phyloP scores from a whole-genome alignment of 495 filamentous ascomycete genomes.

The Letharia lupina region DNA sequence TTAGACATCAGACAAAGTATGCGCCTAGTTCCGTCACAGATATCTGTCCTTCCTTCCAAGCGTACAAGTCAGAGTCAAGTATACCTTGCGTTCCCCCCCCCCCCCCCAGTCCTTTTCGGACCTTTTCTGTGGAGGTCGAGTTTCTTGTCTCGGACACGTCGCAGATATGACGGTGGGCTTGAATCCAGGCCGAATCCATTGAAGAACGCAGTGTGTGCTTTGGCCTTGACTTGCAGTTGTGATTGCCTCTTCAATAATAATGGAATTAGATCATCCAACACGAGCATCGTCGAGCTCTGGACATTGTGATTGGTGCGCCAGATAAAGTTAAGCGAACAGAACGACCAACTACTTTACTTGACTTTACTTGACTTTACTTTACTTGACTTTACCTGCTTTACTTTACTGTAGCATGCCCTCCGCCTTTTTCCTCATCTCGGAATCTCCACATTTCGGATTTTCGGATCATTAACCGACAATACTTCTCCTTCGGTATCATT shows the following conservation, averaged over 20 bases:
- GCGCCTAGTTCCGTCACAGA: neutral
- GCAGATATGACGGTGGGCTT: neutral
- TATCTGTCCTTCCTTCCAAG: slow-evolving; percentile 2
- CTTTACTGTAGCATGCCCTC: neutral
- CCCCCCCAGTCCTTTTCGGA: neutral
- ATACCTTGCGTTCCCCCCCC: neutral
- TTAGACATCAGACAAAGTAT: neutral
- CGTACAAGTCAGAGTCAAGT: slow-evolving; percentile 13
- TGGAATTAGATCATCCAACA: slow-evolving; percentile 2
- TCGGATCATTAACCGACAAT: slow-evolving; percentile 16
- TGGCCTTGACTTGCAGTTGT: neutral
- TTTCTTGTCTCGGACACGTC: neutral
- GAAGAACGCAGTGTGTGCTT: neutral
- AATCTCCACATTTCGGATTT: slow-evolving; percentile 11
- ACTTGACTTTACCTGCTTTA: too few species aligned
- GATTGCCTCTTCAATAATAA: neutral
- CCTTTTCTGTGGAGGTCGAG: too few species aligned
- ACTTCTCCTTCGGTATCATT: neutral
- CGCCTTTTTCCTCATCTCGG: neutral
- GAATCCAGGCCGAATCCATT: neutral
- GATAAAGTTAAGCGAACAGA: slow-evolving; percentile 8
- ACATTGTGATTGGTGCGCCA: slow-evolving; percentile 14
- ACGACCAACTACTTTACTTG: too few species aligned
- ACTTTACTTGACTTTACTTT: too few species aligned
- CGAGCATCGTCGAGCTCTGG: neutral